Evolutionary conservation across 73 alveolate genomes (phyloP).

Genomic region (Paramecium sonneborni): DNA sequence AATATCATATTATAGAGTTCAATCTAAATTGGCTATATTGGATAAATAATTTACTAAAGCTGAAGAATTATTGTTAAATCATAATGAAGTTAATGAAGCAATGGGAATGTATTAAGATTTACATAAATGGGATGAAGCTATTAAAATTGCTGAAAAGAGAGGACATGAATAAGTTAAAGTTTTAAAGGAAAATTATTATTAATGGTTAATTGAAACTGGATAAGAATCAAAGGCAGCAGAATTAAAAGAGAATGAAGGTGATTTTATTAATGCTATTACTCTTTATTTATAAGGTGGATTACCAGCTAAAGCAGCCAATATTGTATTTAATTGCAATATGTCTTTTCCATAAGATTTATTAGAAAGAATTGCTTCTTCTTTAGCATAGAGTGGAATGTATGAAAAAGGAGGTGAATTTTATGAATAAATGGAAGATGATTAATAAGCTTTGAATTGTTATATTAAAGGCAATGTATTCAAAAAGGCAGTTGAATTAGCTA

Average conservation of each 20-base stretch:
- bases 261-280: constrained; percentile 96
- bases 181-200: constrained; percentile 96
- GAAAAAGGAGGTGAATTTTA: constrained; percentile 99
- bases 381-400: constrained; percentile 95
- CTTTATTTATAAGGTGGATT: constrained; percentile 99
- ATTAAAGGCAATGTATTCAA: constrained; percentile 98
- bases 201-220: constrained; percentile 98
- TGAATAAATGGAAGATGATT: constrained; percentile 96
- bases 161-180: constrained; percentile 98
- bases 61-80: constrained; percentile 97
- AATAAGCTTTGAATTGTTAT: constrained; percentile 98
- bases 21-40: constrained; percentile 97
- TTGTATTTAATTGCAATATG: constrained; percentile 94
- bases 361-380: constrained; percentile 91
- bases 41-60: constrained; percentile 99
- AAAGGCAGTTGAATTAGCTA: constrained; percentile 97
- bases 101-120: constrained; percentile 99
- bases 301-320: constrained; percentile 99
- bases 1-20: constrained; percentile 91
- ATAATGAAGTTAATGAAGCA: constrained; percentile 99
- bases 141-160: constrained; percentile 98
- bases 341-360: constrained; percentile 93
- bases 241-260: constrained; percentile 99
- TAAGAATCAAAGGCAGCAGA: constrained; percentile 97
- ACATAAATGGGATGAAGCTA: constrained; percentile 99